Percentiles rank a stretch among this genome's conserved stretches.
Evolutionary conservation across 306 rosid genomes (phyloP).

Genomic region (Cucumis sativus): DNA sequence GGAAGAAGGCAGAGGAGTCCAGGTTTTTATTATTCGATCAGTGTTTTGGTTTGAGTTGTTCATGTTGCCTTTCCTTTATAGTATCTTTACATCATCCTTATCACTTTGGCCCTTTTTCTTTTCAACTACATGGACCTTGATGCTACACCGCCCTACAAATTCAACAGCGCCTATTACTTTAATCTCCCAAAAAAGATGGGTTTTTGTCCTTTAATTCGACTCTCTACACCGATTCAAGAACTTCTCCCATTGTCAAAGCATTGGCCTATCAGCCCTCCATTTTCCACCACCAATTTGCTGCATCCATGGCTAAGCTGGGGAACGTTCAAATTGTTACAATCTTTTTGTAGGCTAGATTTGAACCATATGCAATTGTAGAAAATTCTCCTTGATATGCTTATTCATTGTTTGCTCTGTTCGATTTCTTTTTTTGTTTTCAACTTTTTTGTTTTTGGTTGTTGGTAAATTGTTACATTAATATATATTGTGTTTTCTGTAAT

Average conservation of each 20-base stretch:
- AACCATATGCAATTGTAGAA: conserved; percentile 52
- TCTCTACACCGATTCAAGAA: conserved; percentile 51
- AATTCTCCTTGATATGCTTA: conserved; percentile 18
- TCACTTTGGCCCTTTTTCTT: no score
- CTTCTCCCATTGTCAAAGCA: conserved; percentile 40
- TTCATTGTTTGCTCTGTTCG: no score
- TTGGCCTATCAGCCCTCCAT: conserved; percentile 18
- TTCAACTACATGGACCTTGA: conserved; percentile 52
- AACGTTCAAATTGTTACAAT: conserved; percentile 45
- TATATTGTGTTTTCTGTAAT: no score
- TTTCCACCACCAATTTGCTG: conserved; percentile 44
- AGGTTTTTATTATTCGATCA: no score
- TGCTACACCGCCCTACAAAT: conserved; percentile 40
- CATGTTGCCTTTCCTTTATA: no score
- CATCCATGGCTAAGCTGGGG: conserved; percentile 72
- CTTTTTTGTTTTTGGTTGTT: no score
- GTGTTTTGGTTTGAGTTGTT: no score
- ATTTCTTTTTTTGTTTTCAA: no score
- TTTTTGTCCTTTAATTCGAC: conserved; percentile 41
- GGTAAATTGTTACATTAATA: no score
- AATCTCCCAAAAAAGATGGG: conserved; percentile 61
- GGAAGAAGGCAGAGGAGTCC: no score
- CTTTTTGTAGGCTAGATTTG: conserved; percentile 58
- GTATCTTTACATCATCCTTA: no score
- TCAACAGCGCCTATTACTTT: conserved; percentile 37